A percentile compares a stretch with the other conserved stretches of the same genome.
Conservation (phyloP, 2,329 filamentous ascomycete species). For the Geosmithia morbida region DNA sequence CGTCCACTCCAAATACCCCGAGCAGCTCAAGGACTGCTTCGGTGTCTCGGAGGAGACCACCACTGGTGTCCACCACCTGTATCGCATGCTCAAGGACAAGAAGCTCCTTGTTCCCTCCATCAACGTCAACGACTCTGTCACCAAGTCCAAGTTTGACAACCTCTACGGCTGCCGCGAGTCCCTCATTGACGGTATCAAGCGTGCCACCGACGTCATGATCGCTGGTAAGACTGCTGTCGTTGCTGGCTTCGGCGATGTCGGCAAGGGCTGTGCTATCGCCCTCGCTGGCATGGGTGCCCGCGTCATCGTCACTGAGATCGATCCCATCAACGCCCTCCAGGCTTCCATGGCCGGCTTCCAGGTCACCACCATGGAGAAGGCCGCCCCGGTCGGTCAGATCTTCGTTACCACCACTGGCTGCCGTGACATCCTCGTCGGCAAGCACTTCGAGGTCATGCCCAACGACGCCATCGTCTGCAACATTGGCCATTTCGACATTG, state of each 20-base stretch:
- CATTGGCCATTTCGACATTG: conserved; percentile 99
- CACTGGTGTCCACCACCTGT: conserved; percentile 98
- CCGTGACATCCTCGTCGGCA: conserved; percentile 88
- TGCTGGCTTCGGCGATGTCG: conserved; percentile 96
- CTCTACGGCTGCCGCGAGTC: conserved; percentile 98
- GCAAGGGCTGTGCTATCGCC: conserved; percentile 94
- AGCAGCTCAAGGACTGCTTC: conserved; percentile 96
- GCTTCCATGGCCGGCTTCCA: conserved; percentile 94
- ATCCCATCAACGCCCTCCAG: conserved; percentile 99
- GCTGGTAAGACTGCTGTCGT: conserved; percentile 97
- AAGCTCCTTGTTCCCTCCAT: conserved; percentile 86
- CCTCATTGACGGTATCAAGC: conserved; percentile 98
- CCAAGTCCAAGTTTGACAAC: conserved; percentile 99
- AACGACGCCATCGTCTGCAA: conserved; percentile 99
- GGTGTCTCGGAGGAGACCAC: conserved; percentile 99
- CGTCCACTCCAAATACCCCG: conserved; percentile 95
- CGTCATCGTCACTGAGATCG: conserved; percentile 91
- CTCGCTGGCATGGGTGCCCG: conserved; percentile 95
- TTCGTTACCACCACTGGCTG: conserved; percentile 99
- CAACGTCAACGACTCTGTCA: conserved; percentile 99
- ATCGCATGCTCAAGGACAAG: conserved; percentile 89
- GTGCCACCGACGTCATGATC: conserved; percentile 99
- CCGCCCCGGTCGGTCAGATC: conserved; percentile 78
- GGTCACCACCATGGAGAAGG: conserved; percentile 97
- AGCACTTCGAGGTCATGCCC: conserved; percentile 89